Percentiles rank a stretch among this genome's conserved stretches.
Evolutionary conservation across 2,329 filamentous ascomycete species (phyloP).

Genomic region (Colletotrichum agaves): DNA sequence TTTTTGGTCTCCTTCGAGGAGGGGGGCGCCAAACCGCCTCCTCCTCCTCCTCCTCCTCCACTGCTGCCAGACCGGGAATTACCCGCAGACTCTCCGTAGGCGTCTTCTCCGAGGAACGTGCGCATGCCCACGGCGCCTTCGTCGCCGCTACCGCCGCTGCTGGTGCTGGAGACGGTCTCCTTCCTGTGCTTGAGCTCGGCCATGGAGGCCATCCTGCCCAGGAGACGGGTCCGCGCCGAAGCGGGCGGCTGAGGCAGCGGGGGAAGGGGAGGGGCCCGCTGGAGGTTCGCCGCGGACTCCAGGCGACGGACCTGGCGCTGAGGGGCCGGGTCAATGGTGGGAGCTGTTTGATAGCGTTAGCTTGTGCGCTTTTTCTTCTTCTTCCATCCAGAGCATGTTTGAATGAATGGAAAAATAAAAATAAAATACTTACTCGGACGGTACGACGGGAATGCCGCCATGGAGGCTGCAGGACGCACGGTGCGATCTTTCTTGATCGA

Average conservation of each 20-base stretch:
- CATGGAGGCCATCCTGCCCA: constrained; percentile 30
- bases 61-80: neutral
- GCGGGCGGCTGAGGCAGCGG: neutral
- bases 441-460: constrained; percentile 10
- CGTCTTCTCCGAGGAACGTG: constrained; percentile 27
- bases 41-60: neutral
- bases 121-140: constrained; percentile 23
- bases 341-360: neutral
- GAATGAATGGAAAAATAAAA: neutral
- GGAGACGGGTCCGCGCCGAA: neutral
- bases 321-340: neutral
- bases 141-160: constrained; percentile 7
- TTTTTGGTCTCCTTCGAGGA: constrained; percentile 1
- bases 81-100: neutral
- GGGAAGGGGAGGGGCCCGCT: neutral
- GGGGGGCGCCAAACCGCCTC: neutral
- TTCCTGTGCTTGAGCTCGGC: constrained; percentile 26
- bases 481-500: constrained; percentile 23
- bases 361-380: neutral
- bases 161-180: neutral
- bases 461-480: constrained; percentile 14
- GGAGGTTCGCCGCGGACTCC: neutral
- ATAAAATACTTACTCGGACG: constrained; percentile 4
- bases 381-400: too few species aligned
- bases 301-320: neutral